A percentile compares a stretch with the other conserved stretches of the same genome.
Evolutionary conservation across 1,139 yeast species (phyloP).

Genomic region (Sugiyamaella pinicola): DNA sequence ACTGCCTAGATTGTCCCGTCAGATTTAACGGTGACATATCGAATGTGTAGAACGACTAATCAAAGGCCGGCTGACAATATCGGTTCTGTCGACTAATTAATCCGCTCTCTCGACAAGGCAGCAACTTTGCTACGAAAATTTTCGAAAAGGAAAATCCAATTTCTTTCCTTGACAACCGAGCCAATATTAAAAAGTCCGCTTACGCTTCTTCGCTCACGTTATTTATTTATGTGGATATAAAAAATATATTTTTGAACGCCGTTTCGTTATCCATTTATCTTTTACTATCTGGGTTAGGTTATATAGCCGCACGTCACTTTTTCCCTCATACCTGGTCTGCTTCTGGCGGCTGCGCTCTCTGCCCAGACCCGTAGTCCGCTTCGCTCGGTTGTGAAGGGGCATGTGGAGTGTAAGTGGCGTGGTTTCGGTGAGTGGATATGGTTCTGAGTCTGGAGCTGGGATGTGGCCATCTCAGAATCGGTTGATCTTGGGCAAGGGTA

Average conservation of each 20-base stretch:
- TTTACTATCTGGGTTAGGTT: slow-evolving; percentile 2
- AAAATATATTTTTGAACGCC: neutral
- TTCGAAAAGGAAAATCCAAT: too few relatives aligned
- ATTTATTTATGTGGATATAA: neutral
- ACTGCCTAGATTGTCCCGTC: neutral
- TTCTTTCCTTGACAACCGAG: too few relatives aligned
- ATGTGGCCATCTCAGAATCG: too few relatives aligned
- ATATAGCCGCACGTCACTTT: neutral
- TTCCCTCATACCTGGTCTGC: neutral
- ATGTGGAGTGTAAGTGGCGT: too few relatives aligned
- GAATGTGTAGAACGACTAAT: neutral
- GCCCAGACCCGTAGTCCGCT: slow-evolving; percentile 1
- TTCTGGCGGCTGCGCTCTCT: neutral
- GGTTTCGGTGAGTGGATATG: too few relatives aligned
- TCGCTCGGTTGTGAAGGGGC: neutral
- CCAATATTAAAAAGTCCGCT: neutral
- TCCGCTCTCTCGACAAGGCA: too few relatives aligned
- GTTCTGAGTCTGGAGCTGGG: too few relatives aligned
- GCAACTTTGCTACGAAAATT: too few relatives aligned
- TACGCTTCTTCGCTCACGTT: neutral
- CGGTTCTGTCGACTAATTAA: neutral
- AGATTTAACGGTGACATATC: neutral
- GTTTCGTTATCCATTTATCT: neutral
- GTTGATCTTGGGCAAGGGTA: too few relatives aligned
- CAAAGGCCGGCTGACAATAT: neutral